These are phyloP conservation scores for Silene conica DNA, from an alignment of 148 eudicot genomes.

Conservation along the genomic window DNA sequence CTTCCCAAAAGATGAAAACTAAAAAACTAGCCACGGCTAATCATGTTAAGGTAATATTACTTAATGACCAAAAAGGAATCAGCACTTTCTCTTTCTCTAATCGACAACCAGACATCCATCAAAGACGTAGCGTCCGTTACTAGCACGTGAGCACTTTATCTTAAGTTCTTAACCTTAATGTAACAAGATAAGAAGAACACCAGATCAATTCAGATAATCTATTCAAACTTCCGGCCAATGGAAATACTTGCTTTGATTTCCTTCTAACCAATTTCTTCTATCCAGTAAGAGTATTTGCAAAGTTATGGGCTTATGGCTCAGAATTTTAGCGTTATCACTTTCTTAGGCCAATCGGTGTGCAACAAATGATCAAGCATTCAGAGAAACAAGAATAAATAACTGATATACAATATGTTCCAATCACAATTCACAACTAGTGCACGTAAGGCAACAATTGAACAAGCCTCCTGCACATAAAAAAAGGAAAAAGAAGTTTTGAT, in stretches of 20 bases:
- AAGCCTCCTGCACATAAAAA: slow-evolving; percentile 9
- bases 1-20: background rate
- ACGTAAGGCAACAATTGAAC: background rate
- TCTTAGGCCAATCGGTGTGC: background rate
- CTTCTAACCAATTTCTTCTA: slow-evolving; percentile 2
- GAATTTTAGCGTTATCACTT: background rate
- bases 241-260: slow-evolving; percentile 15
- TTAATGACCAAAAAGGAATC: background rate
- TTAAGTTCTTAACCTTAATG: slow-evolving; percentile 9
- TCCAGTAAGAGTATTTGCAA: background rate
- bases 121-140: slow-evolving; percentile 1
- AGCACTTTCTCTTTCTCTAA: slow-evolving; percentile 1
- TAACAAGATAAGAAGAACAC: slow-evolving; percentile 3
- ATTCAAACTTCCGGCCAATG: slow-evolving; percentile 13
- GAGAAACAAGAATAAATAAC: background rate
- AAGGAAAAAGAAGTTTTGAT: slow-evolving; percentile 22
- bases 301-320: background rate
- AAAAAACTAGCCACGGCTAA: slow-evolving; percentile 7
- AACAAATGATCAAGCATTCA: slow-evolving; percentile 1
- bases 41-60: background rate
- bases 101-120: background rate
- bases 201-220: slow-evolving; percentile 1
- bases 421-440: slow-evolving; percentile 9
- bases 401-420: background rate
- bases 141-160: slow-evolving; percentile 21